phyloP scores from a whole-genome alignment of 805 yeast species.

The Candida arabinofermentans region DNA sequence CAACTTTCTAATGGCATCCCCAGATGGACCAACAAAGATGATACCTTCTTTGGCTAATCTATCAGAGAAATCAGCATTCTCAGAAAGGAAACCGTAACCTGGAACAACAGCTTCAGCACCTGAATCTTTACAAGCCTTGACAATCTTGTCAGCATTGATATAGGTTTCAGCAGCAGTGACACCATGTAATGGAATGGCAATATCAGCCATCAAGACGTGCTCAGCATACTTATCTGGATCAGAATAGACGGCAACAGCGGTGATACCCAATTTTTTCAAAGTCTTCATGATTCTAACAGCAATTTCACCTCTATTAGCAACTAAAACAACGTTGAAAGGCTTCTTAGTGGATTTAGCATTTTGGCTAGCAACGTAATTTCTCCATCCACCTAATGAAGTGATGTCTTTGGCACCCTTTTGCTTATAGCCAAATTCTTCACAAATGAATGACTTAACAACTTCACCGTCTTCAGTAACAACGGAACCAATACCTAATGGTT shows the following conservation, averaged over 20 bases:
- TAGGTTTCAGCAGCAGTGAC: slow-evolving; percentile 88
- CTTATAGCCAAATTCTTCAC: slow-evolving; percentile 85
- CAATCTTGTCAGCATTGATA: slow-evolving; percentile 77
- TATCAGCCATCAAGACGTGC: slow-evolving; percentile 82
- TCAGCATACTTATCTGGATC: slow-evolving; percentile 86
- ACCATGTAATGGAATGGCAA: slow-evolving; percentile 76
- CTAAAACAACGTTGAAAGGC: slow-evolving; percentile 81
- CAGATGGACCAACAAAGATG: slow-evolving; percentile 94
- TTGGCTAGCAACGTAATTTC: slow-evolving; percentile 44
- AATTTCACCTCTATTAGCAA: slow-evolving; percentile 97
- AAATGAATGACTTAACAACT: slow-evolving; percentile 89
- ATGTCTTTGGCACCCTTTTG: slow-evolving; percentile 72
- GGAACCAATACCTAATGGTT: slow-evolving; percentile 92
- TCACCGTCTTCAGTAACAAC: slow-evolving; percentile 78
- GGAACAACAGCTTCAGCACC: slow-evolving; percentile 96
- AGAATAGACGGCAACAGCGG: slow-evolving; percentile 83
- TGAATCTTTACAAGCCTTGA: slow-evolving; percentile 77
- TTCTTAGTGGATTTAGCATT: slow-evolving; percentile 33
- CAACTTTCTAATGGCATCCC: slow-evolving; percentile 83
- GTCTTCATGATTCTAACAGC: slow-evolving; percentile 93
- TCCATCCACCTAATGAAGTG: slow-evolving; percentile 89
- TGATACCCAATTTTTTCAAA: slow-evolving; percentile 71
- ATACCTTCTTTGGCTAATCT: slow-evolving; percentile 79
- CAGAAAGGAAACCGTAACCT: slow-evolving; percentile 95
- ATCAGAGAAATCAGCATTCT: slow-evolving; percentile 94